Percentiles rank a stretch among this genome's conserved stretches.
phyloP scores from a whole-genome alignment of 805 yeast genomes.

The Metschnikowia amazonensis region DNA sequence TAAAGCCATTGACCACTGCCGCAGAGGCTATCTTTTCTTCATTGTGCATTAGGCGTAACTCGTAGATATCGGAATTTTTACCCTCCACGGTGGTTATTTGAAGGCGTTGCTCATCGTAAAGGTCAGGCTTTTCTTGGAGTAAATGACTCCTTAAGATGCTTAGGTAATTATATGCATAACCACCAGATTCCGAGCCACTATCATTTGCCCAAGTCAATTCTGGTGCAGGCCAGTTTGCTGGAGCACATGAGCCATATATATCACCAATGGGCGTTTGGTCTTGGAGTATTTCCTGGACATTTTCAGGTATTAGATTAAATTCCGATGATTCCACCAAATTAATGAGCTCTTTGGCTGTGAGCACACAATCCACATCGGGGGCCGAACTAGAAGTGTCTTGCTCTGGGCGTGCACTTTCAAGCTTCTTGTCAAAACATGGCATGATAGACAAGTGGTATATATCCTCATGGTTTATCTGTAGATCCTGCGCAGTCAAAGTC shows the following conservation, averaged over 20 bases:
- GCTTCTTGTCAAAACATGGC: conserved; percentile 97
- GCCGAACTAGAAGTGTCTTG: conserved; percentile 7
- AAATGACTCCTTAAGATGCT: conserved; percentile 31
- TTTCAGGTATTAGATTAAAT: conserved; percentile 25
- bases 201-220: conserved; percentile 67
- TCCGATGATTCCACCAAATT: conserved; percentile 61
- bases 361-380: conserved; percentile 85
- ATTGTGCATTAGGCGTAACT: conserved; percentile 51
- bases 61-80: conserved; percentile 72
- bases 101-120: conserved; percentile 19
- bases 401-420: conserved; percentile 89
- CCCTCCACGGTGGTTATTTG: conserved; percentile 49
- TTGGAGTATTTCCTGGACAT: conserved; percentile 5
- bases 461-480: conserved; percentile 28
- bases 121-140: conserved; percentile 16
- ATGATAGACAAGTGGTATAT: conserved; percentile 82
- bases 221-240: conserved; percentile 58
- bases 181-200: conserved; percentile 83
- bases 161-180: conserved; percentile 74
- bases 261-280: conserved; percentile 10
- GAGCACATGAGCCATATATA: conserved; percentile 41
- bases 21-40: conserved; percentile 44
- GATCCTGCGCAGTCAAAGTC: conserved; percentile 36
- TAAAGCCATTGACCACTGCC: conserved; percentile 81
- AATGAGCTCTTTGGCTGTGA: conserved; percentile 84